Evolutionary conservation across 805 yeast genomes (phyloP).

Genomic region (Candida maris): DNA sequence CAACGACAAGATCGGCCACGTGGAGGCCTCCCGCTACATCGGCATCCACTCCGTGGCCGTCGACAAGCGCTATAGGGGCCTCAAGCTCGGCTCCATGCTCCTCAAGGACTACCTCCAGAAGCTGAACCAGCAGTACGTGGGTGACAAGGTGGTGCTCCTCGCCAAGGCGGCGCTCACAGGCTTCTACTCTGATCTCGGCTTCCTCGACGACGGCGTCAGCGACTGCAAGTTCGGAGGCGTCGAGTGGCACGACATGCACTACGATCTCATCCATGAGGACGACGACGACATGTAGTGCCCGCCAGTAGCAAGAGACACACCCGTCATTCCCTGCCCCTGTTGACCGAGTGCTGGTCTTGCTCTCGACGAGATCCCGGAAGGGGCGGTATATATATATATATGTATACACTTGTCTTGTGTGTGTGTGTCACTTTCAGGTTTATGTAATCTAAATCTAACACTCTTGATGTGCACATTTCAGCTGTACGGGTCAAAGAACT

Average conservation of each 20-base stretch:
- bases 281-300: conserved; percentile 33
- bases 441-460: not conserved
- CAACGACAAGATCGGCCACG: conserved; percentile 50
- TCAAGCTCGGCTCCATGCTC: conserved; percentile 77
- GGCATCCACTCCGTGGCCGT: conserved; percentile 84
- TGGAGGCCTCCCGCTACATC: conserved; percentile 66
- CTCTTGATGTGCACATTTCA: not conserved
- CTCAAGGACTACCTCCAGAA: conserved; percentile 89
- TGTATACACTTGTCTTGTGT: too few relatives aligned
- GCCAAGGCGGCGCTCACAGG: conserved; percentile 66
- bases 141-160: conserved; percentile 69
- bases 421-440: too few relatives aligned
- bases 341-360: too few relatives aligned
- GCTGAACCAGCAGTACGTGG: conserved; percentile 81
- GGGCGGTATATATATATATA: too few relatives aligned
- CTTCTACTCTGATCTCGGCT: conserved; percentile 82
- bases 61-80: conserved; percentile 72
- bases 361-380: too few relatives aligned
- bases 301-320: too few relatives aligned
- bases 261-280: conserved; percentile 40
- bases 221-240: conserved; percentile 54
- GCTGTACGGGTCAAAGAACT: conserved; percentile 50
- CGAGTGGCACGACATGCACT: conserved; percentile 57
- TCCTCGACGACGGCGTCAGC: conserved; percentile 64
- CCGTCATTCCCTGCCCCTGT: too few relatives aligned